phyloP scores from a whole-genome alignment of 225 moss, liverwort and hornwort genomes.

The Rhytidiadelphus loreus region DNA sequence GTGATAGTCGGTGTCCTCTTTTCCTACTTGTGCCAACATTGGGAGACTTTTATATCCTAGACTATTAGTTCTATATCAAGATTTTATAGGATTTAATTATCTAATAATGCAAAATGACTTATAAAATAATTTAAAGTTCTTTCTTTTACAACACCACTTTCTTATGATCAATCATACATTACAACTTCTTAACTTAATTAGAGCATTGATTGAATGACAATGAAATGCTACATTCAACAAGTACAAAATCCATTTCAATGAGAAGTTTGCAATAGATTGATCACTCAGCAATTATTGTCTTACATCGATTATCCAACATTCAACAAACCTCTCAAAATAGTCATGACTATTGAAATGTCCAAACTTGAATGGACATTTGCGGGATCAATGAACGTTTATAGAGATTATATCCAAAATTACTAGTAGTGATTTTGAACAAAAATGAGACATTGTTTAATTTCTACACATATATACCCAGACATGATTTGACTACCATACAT shows the following conservation, averaged over 20 bases:
- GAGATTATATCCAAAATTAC: neutral
- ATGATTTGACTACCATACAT: neutral
- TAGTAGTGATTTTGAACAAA: neutral
- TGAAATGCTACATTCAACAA: neutral
- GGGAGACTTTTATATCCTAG: neutral
- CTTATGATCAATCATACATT: neutral
- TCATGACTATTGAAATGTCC: neutral
- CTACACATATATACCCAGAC: neutral
- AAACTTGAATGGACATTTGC: neutral
- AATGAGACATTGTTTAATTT: neutral
- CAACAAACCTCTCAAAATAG: neutral
- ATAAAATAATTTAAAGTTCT: no score
- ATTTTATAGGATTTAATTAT: neutral
- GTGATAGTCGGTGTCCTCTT: neutral
- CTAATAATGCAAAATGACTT: neutral
- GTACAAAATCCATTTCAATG: neutral
- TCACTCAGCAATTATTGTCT: neutral
- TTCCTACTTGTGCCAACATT: neutral
- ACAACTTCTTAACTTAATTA: no score
- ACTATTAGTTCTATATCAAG: neutral
- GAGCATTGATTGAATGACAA: neutral
- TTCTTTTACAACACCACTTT: no score
- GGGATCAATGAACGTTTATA: no score
- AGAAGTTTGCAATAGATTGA: neutral
- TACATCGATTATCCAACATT: neutral